phyloP scores from a whole-genome alignment of 805 yeast genomes.

The Komagataella pastoris region DNA sequence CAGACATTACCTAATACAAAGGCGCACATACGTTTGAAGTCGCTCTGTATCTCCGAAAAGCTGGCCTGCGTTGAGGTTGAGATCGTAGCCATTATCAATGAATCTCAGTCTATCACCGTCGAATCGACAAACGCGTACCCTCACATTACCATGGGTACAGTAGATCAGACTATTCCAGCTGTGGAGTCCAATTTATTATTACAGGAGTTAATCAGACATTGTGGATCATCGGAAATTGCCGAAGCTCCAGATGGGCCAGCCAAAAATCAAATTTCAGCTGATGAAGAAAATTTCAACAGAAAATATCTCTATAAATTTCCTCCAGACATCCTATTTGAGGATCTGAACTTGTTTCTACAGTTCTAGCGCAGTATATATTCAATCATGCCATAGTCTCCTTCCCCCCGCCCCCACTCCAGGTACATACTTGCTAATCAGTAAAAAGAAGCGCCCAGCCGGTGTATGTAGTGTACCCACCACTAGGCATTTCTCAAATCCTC shows the following conservation, averaged over 20 bases:
- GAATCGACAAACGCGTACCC: conserved; percentile 28
- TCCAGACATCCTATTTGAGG: not conserved
- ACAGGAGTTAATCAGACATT: no score
- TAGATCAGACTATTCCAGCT: not conserved
- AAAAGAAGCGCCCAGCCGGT: not conserved
- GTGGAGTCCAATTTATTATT: not conserved
- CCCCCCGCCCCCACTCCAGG: not conserved
- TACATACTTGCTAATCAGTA: not conserved
- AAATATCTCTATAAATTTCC: not conserved
- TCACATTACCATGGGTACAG: conserved; percentile 69
- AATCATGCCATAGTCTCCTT: not conserved
- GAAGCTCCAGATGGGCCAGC: not conserved
- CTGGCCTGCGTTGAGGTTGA: conserved; percentile 43
- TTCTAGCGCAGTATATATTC: not conserved
- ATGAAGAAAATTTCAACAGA: not conserved
- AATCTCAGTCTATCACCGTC: conserved; percentile 6
- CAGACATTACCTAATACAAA: not conserved
- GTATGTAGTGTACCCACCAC: not conserved
- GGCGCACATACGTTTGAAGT: not conserved
- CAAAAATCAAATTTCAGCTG: not conserved
- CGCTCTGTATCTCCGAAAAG: conserved; percentile 6
- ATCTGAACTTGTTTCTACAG: not conserved
- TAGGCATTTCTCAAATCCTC: not conserved
- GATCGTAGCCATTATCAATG: conserved; percentile 8
- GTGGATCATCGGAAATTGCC: not conserved